Evolutionary conservation across 352 stramenopile species (phyloP), one percentile per base, ranked within the genome.

Genomic region (Globisporangium okanoganense): DNA sequence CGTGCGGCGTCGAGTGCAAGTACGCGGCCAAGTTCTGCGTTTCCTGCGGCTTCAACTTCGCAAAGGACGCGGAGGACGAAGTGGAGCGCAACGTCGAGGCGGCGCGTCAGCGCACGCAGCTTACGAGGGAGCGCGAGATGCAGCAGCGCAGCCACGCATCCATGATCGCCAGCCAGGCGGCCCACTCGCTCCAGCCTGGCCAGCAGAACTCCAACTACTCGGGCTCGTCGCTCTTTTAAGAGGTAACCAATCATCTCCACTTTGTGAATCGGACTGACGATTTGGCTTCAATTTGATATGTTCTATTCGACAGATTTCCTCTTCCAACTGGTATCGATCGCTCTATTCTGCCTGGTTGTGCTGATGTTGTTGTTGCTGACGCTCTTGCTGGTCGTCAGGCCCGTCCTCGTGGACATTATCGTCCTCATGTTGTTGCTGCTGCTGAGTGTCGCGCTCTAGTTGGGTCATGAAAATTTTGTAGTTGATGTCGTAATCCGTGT

Each of bases 21-120:
- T 71, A 67, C 29, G 67, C 72, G 6, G 81, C 82, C 48, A 94
- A 94, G 60, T 94, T 94, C 59, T 94, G 85, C 69, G 74, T 92
- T 49, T 71, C 73, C 27, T 94, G 85, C 40, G 85, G 85, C 43
- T 89, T 88, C 58, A 92, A 89, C 59, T 94, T 92, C 62, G 73
- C 79, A 14, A 71, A 82, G 52, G 79, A 80, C 51, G 85, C 92
- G 18, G 82, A 94, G 45, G 79, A 90, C 27, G 75, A 94, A 69
- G 80, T 94, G 44, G 78, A 78, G 22, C 80, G 74, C 36, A 94
- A 94, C 64, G 52, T 94, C 27, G 85, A 82, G 49, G 71, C 75
- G 14, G 82, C 78, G 24, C 82, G 75, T 36, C 70, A 77, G 40
- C 80, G 82, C 22, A 43, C 69, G 16, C 76, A 90, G 41, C 68